Base-by-base conservation (phyloP, 106 monocot genomes). In the Allium sativum region DNA sequence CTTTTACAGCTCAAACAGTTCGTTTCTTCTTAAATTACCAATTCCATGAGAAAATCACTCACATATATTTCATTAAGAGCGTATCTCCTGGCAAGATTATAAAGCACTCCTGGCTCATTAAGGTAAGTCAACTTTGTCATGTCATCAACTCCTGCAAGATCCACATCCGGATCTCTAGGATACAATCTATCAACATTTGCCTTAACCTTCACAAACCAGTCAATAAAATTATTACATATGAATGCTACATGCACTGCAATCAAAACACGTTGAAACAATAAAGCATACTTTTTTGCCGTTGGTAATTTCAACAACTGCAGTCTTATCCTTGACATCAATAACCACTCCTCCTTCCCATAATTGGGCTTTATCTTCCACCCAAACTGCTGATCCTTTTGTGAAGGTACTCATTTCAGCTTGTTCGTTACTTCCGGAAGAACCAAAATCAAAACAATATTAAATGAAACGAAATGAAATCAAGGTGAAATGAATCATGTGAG, bases 71-170 rank as follows among this genome's bases (percentile, higher is more conserved):
- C 83, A 65, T 92, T 92, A 43, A 86, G 81, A 10, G 83, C 65
- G 46, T 92, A 92, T 77, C 91, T 76, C 60, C 78, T 71, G 0
- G 76, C 64, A 54, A 93, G 81, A 59, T 93, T 93, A 74, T 81
- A 93, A 40, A 93, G 84, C 45, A 93, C 88, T 40, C 88, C 93
- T 0, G 93, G 93, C 58, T 88, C 93, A 48, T 88, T 81, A 8
- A 93, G 81, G 53, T 88, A 85, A 0, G 81, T 78, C 44, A 93
- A 70, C 65, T 88, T 93, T 55, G 93, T 93, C 93, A 93, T 93
- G 72, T 93, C 93, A 52, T 93, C 88, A n/a, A 84, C 93, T 22
- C 93, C 87, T 16, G 79, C 84, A 67, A 77, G 82, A 48, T 93
- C 88, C 0, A 77, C 93, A 13, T 87, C 93, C 15, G 81, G 71